phyloP scores from a whole-genome alignment of 1,139 yeast species.

The Hyphopichia wangnamkhiaoensis region DNA sequence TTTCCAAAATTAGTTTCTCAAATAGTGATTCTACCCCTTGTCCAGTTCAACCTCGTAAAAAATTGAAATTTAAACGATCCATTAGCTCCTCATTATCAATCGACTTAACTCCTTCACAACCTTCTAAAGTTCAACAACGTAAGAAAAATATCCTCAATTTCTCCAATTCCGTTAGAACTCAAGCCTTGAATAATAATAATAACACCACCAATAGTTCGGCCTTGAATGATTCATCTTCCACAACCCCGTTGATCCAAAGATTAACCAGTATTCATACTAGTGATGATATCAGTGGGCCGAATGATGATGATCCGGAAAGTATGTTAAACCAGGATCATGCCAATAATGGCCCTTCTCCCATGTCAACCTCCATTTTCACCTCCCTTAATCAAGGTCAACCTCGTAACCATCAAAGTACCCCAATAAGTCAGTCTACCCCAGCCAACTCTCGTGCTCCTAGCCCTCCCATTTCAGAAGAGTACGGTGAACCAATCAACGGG shows the following conservation, averaged over 20 bases:
- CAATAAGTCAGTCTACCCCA: constrained; percentile 39
- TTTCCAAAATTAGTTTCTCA: constrained; percentile 26
- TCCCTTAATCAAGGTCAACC: too few relatives aligned
- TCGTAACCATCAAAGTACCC: constrained; percentile 20
- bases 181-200: too few relatives aligned
- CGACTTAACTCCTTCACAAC: constrained; percentile 11
- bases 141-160: constrained; percentile 22
- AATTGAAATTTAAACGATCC: constrained; percentile 22
- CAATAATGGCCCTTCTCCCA: too few relatives aligned
- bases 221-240: too few relatives aligned
- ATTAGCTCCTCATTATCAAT: constrained; percentile 3
- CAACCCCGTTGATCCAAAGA: constrained; percentile 5
- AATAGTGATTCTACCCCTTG: constrained; percentile 38
- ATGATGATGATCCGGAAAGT: too few relatives aligned
- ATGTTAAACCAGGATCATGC: too few relatives aligned
- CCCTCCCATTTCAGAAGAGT: constrained; percentile 25
- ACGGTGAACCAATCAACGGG: constrained; percentile 32
- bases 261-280: constrained; percentile 12
- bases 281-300: constrained; percentile 2
- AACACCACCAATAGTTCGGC: too few relatives aligned
- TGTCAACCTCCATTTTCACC: too few relatives aligned
- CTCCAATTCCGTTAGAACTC: constrained; percentile 25
- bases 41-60: constrained; percentile 34
- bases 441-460: constrained; percentile 32
- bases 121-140: constrained; percentile 15